Percentiles rank a stretch among this genome's conserved stretches.
phyloP scores from a whole-genome alignment of 164 flowering plant genomes.

The Echeveria elegans region DNA sequence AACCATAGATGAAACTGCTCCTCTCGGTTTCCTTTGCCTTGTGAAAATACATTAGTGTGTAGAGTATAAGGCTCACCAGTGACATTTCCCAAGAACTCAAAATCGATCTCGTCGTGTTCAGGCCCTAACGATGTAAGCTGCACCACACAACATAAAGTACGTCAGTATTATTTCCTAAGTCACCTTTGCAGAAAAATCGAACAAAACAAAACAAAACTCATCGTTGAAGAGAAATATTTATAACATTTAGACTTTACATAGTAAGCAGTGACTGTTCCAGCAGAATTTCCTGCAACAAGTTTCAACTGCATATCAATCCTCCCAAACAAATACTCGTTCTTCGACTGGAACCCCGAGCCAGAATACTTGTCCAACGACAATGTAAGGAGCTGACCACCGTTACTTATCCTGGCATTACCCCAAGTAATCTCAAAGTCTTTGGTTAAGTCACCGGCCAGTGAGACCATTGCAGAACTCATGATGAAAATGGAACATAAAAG shows the following conservation, averaged over 20 bases:
- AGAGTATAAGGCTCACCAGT: not conserved
- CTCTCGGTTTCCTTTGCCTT: not conserved
- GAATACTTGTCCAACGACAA: slow-evolving; percentile 7
- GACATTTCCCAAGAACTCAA: slow-evolving; percentile 1
- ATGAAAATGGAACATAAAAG: not conserved
- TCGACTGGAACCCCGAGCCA: slow-evolving; percentile 5
- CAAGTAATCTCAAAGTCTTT: slow-evolving; percentile 6
- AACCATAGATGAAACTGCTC: slow-evolving; percentile 3
- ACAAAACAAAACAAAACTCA: too few relatives aligned
- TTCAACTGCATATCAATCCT: slow-evolving; percentile 13
- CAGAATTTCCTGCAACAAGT: slow-evolving; percentile 8
- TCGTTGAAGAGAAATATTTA: not conserved
- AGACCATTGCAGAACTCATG: not conserved
- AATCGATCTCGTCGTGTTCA: not conserved
- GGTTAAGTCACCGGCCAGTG: not conserved
- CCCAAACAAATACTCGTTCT: slow-evolving; percentile 9
- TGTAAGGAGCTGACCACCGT: slow-evolving; percentile 6
- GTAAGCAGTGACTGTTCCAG: not conserved
- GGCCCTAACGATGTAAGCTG: not conserved
- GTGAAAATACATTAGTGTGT: not conserved
- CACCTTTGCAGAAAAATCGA: too few relatives aligned
- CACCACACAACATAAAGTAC: not conserved
- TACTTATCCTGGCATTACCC: slow-evolving; percentile 2
- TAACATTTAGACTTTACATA: not conserved
- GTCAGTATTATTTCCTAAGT: not conserved